These are phyloP conservation scores for Talaromyces sp. DNA, from an alignment of 2,329 filamentous ascomycete genomes.

Conservation along the genomic window DNA sequence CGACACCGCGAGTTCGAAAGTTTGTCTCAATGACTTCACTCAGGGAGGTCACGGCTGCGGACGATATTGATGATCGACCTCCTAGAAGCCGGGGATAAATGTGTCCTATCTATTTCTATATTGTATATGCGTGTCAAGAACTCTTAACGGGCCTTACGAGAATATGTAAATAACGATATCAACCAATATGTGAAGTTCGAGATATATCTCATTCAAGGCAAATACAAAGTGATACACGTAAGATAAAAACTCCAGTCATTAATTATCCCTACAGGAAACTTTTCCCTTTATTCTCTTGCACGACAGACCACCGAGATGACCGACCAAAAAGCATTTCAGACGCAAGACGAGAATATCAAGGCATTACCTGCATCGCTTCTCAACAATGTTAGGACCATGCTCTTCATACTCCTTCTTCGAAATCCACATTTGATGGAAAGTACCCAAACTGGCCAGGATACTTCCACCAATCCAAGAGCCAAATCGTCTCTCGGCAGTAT, in stretches of 20 bases:
- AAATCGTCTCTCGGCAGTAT: conserved; percentile 84
- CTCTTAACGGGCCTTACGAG: background rate
- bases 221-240: conserved; percentile 8
- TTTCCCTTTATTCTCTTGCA: background rate
- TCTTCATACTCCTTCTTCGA: conserved; percentile 97
- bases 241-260: conserved; percentile 8
- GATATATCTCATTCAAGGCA: background rate
- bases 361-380: conserved; percentile 86
- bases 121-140: background rate
- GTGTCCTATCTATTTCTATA: background rate
- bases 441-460: conserved; percentile 90
- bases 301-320: background rate
- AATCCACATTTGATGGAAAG: conserved; percentile 99
- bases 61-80: background rate
- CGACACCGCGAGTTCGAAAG: conserved; percentile 7
- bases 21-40: conserved; percentile 9
- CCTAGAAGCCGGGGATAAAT: background rate
- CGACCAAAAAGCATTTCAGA: background rate
- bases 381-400: conserved; percentile 83
- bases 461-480: conserved; percentile 95
- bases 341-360: background rate
- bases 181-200: background rate
- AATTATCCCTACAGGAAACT: background rate
- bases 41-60: background rate
- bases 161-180: background rate